phyloP scores from a whole-genome alignment of 805 yeast genomes.

The Candida mattraensis region DNA sequence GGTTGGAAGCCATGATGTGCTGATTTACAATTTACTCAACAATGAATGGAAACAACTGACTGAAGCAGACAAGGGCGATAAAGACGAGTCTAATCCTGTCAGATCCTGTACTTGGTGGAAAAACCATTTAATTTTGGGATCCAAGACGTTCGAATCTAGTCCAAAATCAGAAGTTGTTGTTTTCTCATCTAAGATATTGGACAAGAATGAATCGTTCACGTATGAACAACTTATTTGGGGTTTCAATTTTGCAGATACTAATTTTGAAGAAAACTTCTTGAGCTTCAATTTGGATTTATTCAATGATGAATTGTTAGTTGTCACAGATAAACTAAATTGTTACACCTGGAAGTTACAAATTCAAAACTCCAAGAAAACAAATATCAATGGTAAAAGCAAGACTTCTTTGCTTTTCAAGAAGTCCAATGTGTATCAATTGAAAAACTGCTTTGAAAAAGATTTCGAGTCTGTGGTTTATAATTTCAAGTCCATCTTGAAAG shows the following conservation, averaged over 20 bases:
- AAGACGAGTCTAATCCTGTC: constrained; percentile 33
- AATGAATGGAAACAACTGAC: constrained; percentile 49
- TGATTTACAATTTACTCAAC: constrained; percentile 39
- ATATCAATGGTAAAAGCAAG: background rate
- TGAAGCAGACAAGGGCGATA: constrained; percentile 28
- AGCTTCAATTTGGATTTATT: constrained; percentile 30
- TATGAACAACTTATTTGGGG: constrained; percentile 35
- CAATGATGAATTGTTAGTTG: constrained; percentile 31
- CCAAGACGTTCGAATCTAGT: constrained; percentile 20
- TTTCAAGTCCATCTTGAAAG: constrained; percentile 27
- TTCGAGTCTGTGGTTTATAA: constrained; percentile 25
- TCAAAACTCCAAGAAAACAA: constrained; percentile 2
- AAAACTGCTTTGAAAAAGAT: constrained; percentile 24
- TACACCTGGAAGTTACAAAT: constrained; percentile 34
- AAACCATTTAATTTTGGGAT: constrained; percentile 32
- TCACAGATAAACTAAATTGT: constrained; percentile 33
- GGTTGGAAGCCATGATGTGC: constrained; percentile 48
- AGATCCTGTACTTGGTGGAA: constrained; percentile 40
- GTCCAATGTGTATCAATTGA: constrained; percentile 29
- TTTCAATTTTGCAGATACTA: constrained; percentile 31
- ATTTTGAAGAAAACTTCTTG: constrained; percentile 28
- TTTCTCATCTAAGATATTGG: constrained; percentile 29
- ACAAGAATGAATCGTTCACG: constrained; percentile 24
- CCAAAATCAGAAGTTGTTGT: constrained; percentile 33
- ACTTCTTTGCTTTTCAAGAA: constrained; percentile 19